Conservation (phyloP, 1,139 yeast genomes). For the Saccharomycopsis hybrid region DNA sequence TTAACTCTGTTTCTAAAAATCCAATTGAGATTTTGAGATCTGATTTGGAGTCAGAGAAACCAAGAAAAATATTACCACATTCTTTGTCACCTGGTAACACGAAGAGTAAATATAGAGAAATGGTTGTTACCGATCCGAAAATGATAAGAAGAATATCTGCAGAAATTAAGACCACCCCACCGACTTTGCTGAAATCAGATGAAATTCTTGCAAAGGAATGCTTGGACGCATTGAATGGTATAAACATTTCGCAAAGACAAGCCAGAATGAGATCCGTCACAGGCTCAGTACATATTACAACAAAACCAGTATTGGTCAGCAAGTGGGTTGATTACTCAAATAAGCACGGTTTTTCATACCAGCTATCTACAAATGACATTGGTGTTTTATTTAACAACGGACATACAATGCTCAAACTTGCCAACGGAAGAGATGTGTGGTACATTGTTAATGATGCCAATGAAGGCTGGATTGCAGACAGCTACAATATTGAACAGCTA, state of each 20-base stretch:
- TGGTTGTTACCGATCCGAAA: constrained; percentile 31
- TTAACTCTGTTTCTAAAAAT: constrained; percentile 36
- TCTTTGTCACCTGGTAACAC: constrained; percentile 93
- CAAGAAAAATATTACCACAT: constrained; percentile 70
- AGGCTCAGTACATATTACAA: constrained; percentile 29
- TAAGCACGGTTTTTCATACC: constrained; percentile 93
- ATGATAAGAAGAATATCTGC: constrained; percentile 25
- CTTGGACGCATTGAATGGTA: constrained; percentile 36
- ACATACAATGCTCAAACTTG: constrained; percentile 66
- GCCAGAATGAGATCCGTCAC: constrained; percentile 33
- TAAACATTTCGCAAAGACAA: constrained; percentile 37
- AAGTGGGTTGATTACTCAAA: constrained; percentile 98
- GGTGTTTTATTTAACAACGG: constrained; percentile 90
- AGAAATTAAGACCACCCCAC: constrained; percentile 27
- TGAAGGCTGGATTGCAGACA: constrained; percentile 71
- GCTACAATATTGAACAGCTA: constrained; percentile 47
- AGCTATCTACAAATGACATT: constrained; percentile 79
- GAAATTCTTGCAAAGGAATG: constrained; percentile 38
- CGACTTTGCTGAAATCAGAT: constrained; percentile 27
- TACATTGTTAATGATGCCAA: constrained; percentile 49
- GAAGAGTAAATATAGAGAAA: constrained; percentile 78
- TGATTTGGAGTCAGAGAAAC: constrained; percentile 65
- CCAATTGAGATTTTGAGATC: constrained; percentile 68
- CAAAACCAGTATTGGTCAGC: constrained; percentile 69
- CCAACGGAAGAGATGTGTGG: constrained; percentile 59